Evolutionary conservation across 192 early-diverging fungal species (phyloP).

Genomic region (Entomortierella lignicola): DNA sequence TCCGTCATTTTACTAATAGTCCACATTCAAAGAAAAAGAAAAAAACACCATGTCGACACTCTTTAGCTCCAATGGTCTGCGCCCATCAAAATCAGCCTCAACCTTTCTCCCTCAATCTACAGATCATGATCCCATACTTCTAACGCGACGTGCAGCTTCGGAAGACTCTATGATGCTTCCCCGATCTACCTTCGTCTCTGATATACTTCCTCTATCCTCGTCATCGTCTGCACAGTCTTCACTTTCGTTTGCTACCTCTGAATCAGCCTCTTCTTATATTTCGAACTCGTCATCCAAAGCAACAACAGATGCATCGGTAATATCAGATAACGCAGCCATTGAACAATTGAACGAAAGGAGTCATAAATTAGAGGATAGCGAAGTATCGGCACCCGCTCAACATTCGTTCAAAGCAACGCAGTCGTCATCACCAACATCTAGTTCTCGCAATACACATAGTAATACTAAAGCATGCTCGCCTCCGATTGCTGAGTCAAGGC

Average conservation of each 20-base stretch:
- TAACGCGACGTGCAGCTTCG: slow-evolving; percentile 30
- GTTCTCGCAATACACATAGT: too few relatives aligned
- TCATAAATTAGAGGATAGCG: not conserved
- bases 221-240: slow-evolving; percentile 36
- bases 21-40: not conserved
- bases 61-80: not conserved
- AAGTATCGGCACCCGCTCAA: too few relatives aligned
- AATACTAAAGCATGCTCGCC: not conserved
- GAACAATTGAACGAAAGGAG: not conserved
- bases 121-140: slow-evolving; percentile 8
- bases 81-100: slow-evolving; percentile 20
- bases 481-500: not conserved
- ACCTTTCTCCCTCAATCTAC: slow-evolving; percentile 1
- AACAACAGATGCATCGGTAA: not conserved
- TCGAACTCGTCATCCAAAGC: slow-evolving; percentile 4
- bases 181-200: slow-evolving; percentile 1
- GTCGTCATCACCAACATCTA: not conserved
- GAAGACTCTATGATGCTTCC: slow-evolving; percentile 19
- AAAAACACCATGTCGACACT: not conserved
- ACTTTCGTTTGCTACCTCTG: slow-evolving; percentile 20
- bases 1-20: too few relatives aligned
- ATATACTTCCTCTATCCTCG: slow-evolving; percentile 7
- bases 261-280: slow-evolving; percentile 9
- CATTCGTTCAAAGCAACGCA: too few relatives aligned
- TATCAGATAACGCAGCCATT: not conserved